phyloP scores from a whole-genome alignment of 768 basidiomycete genomes.

The Phaeotremella skinneri region DNA sequence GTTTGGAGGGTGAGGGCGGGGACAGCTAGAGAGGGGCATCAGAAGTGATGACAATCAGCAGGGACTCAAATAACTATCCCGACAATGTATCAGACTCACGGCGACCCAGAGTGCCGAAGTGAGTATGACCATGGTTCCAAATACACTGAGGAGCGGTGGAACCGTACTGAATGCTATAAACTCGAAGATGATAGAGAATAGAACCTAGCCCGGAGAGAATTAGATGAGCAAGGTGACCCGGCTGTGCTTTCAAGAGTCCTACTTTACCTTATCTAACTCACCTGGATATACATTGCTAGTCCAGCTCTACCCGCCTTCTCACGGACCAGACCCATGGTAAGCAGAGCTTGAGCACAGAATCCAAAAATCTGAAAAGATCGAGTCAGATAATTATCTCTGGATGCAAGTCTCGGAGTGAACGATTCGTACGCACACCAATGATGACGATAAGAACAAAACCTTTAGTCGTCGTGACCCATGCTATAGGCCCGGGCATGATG shows the following conservation, averaged over 20 bases:
- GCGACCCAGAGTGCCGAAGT: constrained; percentile 65
- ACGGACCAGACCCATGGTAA: constrained; percentile 64
- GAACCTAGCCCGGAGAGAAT: constrained; percentile 54
- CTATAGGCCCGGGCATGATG: constrained; percentile 38
- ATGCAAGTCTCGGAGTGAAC: neutral
- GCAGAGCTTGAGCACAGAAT: constrained; percentile 55
- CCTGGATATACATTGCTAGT: constrained; percentile 63
- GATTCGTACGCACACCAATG: constrained; percentile 45
- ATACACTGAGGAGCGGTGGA: constrained; percentile 62
- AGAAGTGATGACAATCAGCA: no score
- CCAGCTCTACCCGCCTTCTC: constrained; percentile 66
- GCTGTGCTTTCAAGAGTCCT: neutral
- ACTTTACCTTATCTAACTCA: constrained; percentile 38
- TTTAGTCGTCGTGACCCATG: constrained; percentile 12
- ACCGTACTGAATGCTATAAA: constrained; percentile 62
- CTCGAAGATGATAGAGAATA: constrained; percentile 69
- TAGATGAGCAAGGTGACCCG: neutral
- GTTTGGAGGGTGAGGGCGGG: constrained; percentile 2
- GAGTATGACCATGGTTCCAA: constrained; percentile 68
- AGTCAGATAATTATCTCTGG: neutral
- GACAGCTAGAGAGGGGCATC: neutral
- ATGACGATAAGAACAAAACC: constrained; percentile 34
- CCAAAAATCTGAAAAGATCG: constrained; percentile 46
- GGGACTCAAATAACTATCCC: neutral
- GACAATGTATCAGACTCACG: constrained; percentile 52